Percentiles rank a stretch among this genome's conserved stretches.
phyloP scores from a whole-genome alignment of 306 rosid genomes.

The Castanea sativa region DNA sequence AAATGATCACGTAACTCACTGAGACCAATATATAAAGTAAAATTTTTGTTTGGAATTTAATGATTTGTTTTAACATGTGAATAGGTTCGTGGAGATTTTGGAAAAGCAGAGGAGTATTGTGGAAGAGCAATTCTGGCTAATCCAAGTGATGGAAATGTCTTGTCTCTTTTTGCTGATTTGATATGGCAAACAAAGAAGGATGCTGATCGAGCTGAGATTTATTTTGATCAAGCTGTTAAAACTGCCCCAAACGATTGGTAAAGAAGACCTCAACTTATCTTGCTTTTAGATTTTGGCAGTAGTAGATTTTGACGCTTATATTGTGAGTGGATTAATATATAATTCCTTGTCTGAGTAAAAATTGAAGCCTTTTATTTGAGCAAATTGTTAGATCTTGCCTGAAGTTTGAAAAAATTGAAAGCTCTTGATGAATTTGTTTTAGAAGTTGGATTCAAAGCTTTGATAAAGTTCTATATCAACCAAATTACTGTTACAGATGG shows the following conservation, averaged over 20 bases:
- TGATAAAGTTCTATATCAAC: neutral
- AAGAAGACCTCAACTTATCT: neutral
- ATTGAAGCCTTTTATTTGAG: neutral
- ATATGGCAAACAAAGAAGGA: slow-evolving; percentile 67
- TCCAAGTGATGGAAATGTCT: slow-evolving; percentile 53
- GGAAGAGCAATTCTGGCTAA: slow-evolving; percentile 70
- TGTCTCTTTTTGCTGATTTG: slow-evolving; percentile 62
- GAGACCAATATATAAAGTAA: too few relatives aligned
- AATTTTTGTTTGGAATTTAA: neutral
- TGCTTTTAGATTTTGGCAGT: neutral
- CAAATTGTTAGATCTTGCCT: neutral
- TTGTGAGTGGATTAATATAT: neutral
- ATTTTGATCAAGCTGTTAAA: slow-evolving; percentile 71
- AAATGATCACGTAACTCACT: neutral
- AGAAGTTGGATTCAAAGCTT: neutral
- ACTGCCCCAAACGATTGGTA: slow-evolving; percentile 67
- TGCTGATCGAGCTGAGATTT: slow-evolving; percentile 58
- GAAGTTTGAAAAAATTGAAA: too few relatives aligned
- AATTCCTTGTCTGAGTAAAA: neutral
- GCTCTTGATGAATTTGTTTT: neutral
- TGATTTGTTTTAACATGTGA: slow-evolving; percentile 7
- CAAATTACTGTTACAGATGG: neutral
- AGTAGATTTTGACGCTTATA: neutral
- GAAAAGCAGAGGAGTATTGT: slow-evolving; percentile 65
- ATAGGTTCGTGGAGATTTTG: slow-evolving; percentile 64